phyloP scores from a whole-genome alignment of 2,329 filamentous ascomycete genomes.

The Scedosporium dehoogii region DNA sequence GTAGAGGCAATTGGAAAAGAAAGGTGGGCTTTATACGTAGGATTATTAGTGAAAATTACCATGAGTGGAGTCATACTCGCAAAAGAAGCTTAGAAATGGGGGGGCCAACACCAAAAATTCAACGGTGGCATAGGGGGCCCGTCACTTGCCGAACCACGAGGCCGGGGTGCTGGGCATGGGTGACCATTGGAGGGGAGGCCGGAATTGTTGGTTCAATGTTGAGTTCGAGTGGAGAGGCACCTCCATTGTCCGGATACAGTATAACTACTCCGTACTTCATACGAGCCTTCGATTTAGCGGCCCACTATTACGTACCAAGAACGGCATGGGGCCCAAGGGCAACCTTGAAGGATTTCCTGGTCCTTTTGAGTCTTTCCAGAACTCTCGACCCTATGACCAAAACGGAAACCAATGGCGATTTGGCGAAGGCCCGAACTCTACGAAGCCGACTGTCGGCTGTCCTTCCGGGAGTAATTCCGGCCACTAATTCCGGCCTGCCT shows the following conservation, averaged over 20 bases:
- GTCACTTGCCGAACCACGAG: not conserved
- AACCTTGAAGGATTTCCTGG: not conserved
- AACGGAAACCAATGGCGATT: not conserved
- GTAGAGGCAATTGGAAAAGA: not conserved
- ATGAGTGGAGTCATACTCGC: not conserved
- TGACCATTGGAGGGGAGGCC: not conserved
- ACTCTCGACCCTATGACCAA: not conserved
- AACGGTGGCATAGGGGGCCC: not conserved
- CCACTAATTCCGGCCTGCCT: no score
- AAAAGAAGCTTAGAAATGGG: not conserved
- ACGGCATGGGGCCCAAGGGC: not conserved
- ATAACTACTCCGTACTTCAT: not conserved
- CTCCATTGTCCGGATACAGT: not conserved
- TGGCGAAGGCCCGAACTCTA: no score
- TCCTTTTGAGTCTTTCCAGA: not conserved
- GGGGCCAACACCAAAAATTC: not conserved
- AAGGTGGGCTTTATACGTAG: not conserved
- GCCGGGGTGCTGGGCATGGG: not conserved
- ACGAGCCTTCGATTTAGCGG: not conserved
- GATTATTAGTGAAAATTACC: not conserved
- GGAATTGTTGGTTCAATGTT: not conserved
- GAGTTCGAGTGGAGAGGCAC: not conserved
- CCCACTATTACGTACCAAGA: constrained; percentile 7
- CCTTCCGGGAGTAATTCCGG: no score
- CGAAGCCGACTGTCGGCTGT: no score